These are phyloP conservation scores for Alternaria brassicicola DNA, from an alignment of 2,329 filamentous ascomycete species.

Conservation along the genomic window DNA sequence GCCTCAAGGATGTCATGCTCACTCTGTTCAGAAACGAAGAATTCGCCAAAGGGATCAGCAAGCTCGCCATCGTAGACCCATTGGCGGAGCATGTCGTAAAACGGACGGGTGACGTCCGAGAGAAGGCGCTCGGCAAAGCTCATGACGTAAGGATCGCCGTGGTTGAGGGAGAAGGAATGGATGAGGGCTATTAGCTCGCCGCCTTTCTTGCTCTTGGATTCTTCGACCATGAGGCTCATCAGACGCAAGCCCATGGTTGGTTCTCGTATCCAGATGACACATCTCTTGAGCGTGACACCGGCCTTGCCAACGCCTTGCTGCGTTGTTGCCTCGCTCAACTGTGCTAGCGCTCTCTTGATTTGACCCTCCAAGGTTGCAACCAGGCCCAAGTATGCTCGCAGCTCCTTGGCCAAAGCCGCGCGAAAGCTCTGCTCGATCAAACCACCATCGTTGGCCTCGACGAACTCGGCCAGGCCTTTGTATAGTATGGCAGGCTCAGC, in stretches of 20 bases:
- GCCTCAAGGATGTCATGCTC: constrained; percentile 54
- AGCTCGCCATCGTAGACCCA: constrained; percentile 99
- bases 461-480: constrained; percentile 77
- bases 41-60: constrained; percentile 93
- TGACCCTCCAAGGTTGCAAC: constrained; percentile 93
- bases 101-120: constrained; percentile 85
- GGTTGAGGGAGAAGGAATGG: constrained; percentile 88
- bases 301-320: constrained; percentile 78
- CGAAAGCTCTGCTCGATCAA: constrained; percentile 91
- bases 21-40: constrained; percentile 88
- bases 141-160: constrained; percentile 93
- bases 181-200: constrained; percentile 93
- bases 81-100: constrained; percentile 92
- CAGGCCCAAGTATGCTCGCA: constrained; percentile 86
- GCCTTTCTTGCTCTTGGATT: constrained; percentile 81
- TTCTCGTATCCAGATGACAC: constrained; percentile 96
- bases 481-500: constrained; percentile 96
- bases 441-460: constrained; percentile 79
- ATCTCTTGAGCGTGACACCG: constrained; percentile 91
- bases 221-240: constrained; percentile 93
- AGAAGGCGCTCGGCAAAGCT: constrained; percentile 91
- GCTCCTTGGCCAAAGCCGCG: constrained; percentile 81
- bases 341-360: constrained; percentile 79
- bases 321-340: constrained; percentile 71
- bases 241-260: constrained; percentile 93